phyloP scores from a whole-genome alignment of 371 early-diverging fungal species.

The Umbelopsis sp. region DNA sequence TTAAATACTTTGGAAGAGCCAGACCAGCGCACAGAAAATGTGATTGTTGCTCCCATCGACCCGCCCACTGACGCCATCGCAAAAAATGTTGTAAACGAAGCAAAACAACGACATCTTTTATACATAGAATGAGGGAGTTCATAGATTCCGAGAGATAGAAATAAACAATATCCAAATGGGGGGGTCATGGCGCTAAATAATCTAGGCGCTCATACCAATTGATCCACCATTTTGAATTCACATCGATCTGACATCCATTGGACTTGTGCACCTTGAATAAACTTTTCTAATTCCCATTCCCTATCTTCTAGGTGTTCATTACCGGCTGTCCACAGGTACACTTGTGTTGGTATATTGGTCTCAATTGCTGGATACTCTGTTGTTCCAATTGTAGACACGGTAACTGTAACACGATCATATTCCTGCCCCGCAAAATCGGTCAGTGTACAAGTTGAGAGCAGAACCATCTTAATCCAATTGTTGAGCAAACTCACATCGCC shows the following conservation, averaged over 20 bases:
- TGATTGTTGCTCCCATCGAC: constrained; percentile 45
- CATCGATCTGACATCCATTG: constrained; percentile 29
- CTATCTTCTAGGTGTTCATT: constrained; percentile 23
- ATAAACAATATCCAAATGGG: not conserved
- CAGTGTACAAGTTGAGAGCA: no score
- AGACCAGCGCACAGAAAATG: constrained; percentile 46
- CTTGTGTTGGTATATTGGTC: constrained; percentile 20
- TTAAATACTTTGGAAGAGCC: constrained; percentile 66
- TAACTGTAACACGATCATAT: constrained; percentile 33
- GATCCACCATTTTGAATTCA: constrained; percentile 30
- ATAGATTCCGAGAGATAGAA: not conserved
- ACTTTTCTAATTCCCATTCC: constrained; percentile 40
- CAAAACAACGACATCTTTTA: constrained; percentile 3
- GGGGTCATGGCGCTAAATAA: not conserved
- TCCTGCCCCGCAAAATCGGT: constrained; percentile 27
- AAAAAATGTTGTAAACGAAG: constrained; percentile 27
- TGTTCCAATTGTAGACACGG: constrained; percentile 18
- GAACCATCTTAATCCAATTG: not conserved
- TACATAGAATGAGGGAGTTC: not conserved
- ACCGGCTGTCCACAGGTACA: constrained; percentile 46
- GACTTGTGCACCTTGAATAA: constrained; percentile 27
- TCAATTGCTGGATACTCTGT: constrained; percentile 9
- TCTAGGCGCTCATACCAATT: not conserved
- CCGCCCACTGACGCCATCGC: constrained; percentile 27
- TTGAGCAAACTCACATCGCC: constrained; percentile 35